phyloP scores from a whole-genome alignment of 192 early-diverging fungal species.

The Piromyces sp. region DNA sequence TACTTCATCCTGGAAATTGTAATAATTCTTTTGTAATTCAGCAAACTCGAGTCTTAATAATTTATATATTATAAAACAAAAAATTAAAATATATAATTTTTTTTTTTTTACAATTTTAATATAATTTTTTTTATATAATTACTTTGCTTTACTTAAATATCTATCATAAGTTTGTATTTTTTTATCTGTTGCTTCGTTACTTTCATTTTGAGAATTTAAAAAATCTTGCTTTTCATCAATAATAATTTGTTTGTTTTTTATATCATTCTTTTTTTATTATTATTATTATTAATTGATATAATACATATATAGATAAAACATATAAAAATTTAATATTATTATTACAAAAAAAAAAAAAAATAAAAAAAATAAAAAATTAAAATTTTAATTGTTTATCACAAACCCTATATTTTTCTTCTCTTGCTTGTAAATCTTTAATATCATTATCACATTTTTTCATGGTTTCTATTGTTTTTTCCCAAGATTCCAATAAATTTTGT shows the following conservation, averaged over 20 bases:
- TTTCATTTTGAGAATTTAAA: constrained; percentile 20
- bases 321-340: neutral
- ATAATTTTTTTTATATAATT: neutral
- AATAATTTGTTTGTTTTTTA: constrained; percentile 13
- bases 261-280: constrained; percentile 16
- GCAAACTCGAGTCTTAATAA: constrained; percentile 16
- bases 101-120: neutral
- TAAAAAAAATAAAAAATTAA: neutral
- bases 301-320: no score
- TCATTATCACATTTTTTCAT: constrained; percentile 31
- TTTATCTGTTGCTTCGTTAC: constrained; percentile 29
- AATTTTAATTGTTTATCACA: neutral
- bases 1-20: constrained; percentile 34
- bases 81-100: no score
- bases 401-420: constrained; percentile 20
- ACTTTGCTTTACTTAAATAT: constrained; percentile 25
- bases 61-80: neutral
- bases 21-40: constrained; percentile 9
- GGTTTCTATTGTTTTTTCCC: constrained; percentile 25
- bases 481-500: constrained; percentile 31
- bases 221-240: constrained; percentile 31
- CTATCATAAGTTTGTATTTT: constrained; percentile 24
- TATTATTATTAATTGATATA: no score
- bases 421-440: constrained; percentile 20
- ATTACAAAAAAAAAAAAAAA: neutral